Conservation (phyloP, 2,329 filamentous ascomycete species). For the Pseudocercospora fuligena region DNA sequence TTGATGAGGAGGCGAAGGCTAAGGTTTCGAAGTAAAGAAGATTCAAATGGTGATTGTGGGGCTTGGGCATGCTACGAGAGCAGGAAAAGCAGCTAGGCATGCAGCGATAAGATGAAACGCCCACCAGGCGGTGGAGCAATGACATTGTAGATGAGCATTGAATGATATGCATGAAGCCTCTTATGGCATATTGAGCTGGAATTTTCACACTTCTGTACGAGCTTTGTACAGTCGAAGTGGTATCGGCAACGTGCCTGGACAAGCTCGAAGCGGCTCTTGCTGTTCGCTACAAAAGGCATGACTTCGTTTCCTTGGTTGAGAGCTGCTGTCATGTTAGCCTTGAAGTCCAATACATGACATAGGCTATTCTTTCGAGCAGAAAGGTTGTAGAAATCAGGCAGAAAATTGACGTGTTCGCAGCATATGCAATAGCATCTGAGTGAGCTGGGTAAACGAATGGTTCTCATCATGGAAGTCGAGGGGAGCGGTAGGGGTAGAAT, state of each 20-base stretch:
- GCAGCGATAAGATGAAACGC: background rate
- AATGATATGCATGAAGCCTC: too few species aligned
- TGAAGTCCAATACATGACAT: too few species aligned
- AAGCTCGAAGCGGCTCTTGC: too few species aligned
- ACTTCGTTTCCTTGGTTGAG: too few species aligned
- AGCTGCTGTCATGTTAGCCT: too few species aligned
- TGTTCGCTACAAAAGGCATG: too few species aligned
- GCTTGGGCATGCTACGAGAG: background rate
- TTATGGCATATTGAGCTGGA: too few species aligned
- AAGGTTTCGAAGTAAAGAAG: conserved; percentile 53
- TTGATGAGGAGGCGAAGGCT: conserved; percentile 65
- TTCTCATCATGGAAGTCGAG: conserved; percentile 14
- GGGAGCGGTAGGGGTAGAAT: background rate
- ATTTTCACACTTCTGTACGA: too few species aligned
- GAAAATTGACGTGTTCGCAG: conserved; percentile 14
- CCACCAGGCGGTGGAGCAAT: background rate
- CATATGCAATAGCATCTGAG: conserved; percentile 20
- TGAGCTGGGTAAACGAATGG: conserved; percentile 22
- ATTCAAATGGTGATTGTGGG: background rate
- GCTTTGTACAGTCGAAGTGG: too few species aligned
- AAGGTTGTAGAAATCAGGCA: background rate
- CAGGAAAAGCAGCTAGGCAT: too few species aligned
- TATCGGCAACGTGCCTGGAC: too few species aligned
- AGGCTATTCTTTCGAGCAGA: background rate
- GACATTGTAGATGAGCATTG: background rate